A percentile compares a stretch with the other conserved stretches of the same genome.
Evolutionary conservation across 805 yeast species (phyloP).

Genomic region (Saturnispora zaruensis): DNA sequence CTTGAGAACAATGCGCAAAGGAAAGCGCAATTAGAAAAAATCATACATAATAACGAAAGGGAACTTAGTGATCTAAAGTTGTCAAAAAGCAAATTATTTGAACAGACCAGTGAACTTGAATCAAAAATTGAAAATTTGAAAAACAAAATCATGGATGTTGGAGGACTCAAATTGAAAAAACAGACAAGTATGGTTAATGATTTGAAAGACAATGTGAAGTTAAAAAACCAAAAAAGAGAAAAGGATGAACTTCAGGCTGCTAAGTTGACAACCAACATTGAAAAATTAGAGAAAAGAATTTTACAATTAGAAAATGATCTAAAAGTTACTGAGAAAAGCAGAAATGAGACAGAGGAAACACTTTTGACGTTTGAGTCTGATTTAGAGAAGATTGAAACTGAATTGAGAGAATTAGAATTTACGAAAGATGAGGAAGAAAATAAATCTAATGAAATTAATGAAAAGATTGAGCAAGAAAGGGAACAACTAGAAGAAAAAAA

Average conservation of each 20-base stretch:
- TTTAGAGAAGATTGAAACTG: constrained; percentile 28
- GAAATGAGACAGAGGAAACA: constrained; percentile 26
- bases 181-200: constrained; percentile 81
- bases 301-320: constrained; percentile 42
- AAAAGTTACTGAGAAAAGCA: constrained; percentile 26
- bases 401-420: constrained; percentile 36
- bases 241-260: constrained; percentile 47
- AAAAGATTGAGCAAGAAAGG: constrained; percentile 57
- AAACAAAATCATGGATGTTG: constrained; percentile 77
- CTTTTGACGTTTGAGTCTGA: constrained; percentile 22
- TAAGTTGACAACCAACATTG: constrained; percentile 57
- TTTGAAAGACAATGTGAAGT: constrained; percentile 54
- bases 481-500: constrained; percentile 42
- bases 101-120: constrained; percentile 49
- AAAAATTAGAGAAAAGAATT: constrained; percentile 43
- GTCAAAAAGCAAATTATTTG: constrained; percentile 33
- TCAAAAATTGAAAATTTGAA: constrained; percentile 52
- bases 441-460: constrained; percentile 30
- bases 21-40: constrained; percentile 26
- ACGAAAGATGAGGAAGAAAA: constrained; percentile 13
- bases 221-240: constrained; percentile 46
- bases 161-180: constrained; percentile 75
- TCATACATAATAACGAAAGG: constrained; percentile 23
- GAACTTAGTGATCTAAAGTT: constrained; percentile 29
- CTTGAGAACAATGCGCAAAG: constrained; percentile 20